phyloP scores from a whole-genome alignment of 164 flowering plant genomes.

The Stephania japonica region DNA sequence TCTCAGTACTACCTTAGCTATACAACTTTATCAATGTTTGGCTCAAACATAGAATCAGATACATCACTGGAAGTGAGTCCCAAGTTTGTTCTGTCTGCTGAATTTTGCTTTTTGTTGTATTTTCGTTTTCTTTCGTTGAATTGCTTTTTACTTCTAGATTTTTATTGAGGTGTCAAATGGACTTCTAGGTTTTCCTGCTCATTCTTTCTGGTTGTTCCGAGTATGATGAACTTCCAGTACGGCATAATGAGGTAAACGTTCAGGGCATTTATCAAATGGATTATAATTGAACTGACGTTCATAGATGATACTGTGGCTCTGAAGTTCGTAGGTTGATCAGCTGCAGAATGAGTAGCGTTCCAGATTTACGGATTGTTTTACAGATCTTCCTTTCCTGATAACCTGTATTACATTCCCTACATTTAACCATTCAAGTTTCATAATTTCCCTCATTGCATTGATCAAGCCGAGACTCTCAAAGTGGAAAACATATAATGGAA shows the following conservation, averaged over 20 bases:
- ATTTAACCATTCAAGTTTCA: too few relatives aligned
- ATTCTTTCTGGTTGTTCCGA: conserved; percentile 90
- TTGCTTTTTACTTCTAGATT: not conserved
- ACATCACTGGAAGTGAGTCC: conserved; percentile 84
- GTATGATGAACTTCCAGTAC: conserved; percentile 94
- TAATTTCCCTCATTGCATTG: too few relatives aligned
- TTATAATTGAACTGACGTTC: too few relatives aligned
- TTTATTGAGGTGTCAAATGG: too few relatives aligned
- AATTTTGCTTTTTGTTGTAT: not conserved
- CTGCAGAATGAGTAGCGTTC: too few relatives aligned
- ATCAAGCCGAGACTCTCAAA: too few relatives aligned
- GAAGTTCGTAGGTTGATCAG: not conserved
- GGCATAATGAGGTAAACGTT: conserved; percentile 89
- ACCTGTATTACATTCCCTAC: too few relatives aligned
- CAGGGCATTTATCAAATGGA: not conserved
- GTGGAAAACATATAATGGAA: too few relatives aligned
- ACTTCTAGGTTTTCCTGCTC: conserved; percentile 66
- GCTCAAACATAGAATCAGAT: conserved; percentile 80
- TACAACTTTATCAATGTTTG: conserved; percentile 92
- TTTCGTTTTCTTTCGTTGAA: not conserved
- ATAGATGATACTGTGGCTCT: not conserved
- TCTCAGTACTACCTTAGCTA: conserved; percentile 96
- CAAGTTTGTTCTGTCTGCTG: not conserved
- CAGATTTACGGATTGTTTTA: too few relatives aligned
- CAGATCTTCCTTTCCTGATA: too few relatives aligned